phyloP scores from a whole-genome alignment of 2,329 filamentous ascomycete species.

The Cordyceps fumosorosea region DNA sequence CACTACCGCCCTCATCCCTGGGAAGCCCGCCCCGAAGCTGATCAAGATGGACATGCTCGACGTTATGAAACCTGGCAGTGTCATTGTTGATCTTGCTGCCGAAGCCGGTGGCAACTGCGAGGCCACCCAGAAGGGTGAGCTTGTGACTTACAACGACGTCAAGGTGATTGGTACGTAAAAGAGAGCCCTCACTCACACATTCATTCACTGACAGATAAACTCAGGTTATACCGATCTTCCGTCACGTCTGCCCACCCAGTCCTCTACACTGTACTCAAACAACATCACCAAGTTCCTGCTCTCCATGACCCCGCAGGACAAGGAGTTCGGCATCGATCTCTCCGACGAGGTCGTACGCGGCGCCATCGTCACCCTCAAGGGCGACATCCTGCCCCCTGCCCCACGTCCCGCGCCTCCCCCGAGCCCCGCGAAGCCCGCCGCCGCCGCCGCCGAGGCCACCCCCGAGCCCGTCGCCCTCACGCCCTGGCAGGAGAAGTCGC shows the following conservation, averaged over 20 bases:
- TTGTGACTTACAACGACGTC: conserved; percentile 67
- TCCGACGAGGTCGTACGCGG: conserved; percentile 81
- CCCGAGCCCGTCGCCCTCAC: conserved; percentile 59
- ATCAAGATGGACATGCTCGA: conserved; percentile 75
- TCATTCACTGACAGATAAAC: conserved; percentile 20
- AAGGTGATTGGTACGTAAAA: conserved; percentile 66
- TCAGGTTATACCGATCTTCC: conserved; percentile 78
- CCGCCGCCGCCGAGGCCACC: conserved; percentile 37
- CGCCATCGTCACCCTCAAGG: conserved; percentile 74
- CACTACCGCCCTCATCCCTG: conserved; percentile 86
- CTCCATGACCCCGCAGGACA: conserved; percentile 71
- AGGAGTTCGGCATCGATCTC: conserved; percentile 73
- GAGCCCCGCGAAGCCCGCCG: conserved; percentile 36
- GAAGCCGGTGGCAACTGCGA: conserved; percentile 87
- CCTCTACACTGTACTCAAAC: conserved; percentile 86
- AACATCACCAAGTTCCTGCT: conserved; percentile 86
- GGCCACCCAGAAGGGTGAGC: conserved; percentile 66
- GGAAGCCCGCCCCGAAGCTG: conserved; percentile 72
- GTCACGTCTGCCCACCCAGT: conserved; percentile 79
- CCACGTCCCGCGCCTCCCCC: conserved; percentile 59
- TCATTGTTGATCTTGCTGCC: conserved; percentile 81
- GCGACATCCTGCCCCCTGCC: conserved; percentile 67
- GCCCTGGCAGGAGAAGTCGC: conserved; percentile 72
- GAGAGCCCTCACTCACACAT: not conserved
- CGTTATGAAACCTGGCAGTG: conserved; percentile 84